Evolutionary conservation across 805 yeast genomes (phyloP), one percentile per base, ranked within the genome.

Genomic region (Kodamaea kakaduensis): DNA sequence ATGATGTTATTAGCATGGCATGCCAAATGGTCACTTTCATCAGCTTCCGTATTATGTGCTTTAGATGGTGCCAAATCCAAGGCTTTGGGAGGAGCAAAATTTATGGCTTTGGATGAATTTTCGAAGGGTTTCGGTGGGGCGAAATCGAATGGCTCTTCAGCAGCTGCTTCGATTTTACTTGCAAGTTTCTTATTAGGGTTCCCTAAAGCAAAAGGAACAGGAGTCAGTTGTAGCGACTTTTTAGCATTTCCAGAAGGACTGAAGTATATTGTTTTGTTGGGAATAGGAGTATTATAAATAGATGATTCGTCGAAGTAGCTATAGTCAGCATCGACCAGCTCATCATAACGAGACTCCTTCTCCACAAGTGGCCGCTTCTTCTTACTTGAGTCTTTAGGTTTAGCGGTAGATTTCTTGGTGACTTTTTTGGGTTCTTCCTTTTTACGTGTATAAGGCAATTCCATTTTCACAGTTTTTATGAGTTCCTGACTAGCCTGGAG

Each of bases 1-100:
- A 67, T 52, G 37, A 67, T 67, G 36, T 63, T 64, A 32, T 66
- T 67, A 2, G 73, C 73, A 41, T 67, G 73, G 35, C 71, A 67
- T 5, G 73, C 73, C 40, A 67, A 56, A 14, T 58, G 58, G 43
- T 67, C 73, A 20, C 31, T 10, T 18, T 17, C n/a, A 6, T 9
- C 12, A 7, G 6, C 31, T 16, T 17, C 16, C 13, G 14, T 31
- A 17, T 24, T 24, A 5, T 25, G 27, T 13, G 17, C 39, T 29
- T 37, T 32, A 6, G 32, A 25, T 10, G 18, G 31, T 9, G 17
- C 18, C 9, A n/a, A n/a, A n/a, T n/a, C n/a, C n/a, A n/a, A 5
- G 6, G 25, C 25, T 23, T 23, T 12, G 25, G 25, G 14, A 23
- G 25, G 14, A 23, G 25, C 6, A n/a, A n/a, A n/a, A n/a, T n/a